Conservation (phyloP, 768 basidiomycete genomes). For the Mycena maculata region DNA sequence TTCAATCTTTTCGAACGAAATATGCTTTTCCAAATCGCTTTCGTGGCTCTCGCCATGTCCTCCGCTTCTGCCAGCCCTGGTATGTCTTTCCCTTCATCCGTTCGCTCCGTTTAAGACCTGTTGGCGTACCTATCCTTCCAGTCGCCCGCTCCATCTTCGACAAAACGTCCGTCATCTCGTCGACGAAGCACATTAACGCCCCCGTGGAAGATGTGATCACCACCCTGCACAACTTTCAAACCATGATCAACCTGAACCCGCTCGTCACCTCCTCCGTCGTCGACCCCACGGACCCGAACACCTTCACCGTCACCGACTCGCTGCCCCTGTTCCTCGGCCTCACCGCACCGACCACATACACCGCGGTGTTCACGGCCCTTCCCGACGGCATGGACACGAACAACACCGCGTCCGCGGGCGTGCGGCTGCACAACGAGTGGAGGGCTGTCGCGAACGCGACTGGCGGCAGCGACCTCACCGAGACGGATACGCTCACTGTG, state of each 20-base stretch:
- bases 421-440: slow-evolving; percentile 34
- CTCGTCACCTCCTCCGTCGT: slow-evolving; percentile 25
- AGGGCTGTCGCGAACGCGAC: slow-evolving; percentile 27
- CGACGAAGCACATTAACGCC: slow-evolving; percentile 34
- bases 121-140: neutral
- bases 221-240: slow-evolving; percentile 30
- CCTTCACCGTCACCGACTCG: slow-evolving; percentile 24
- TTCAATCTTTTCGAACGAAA: neutral
- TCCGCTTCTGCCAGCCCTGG: slow-evolving; percentile 20
- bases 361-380: slow-evolving; percentile 24
- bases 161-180: slow-evolving; percentile 27
- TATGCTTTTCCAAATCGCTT: slow-evolving; percentile 33
- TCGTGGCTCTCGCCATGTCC: slow-evolving; percentile 21
- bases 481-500: slow-evolving; percentile 34
- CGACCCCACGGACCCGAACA: slow-evolving; percentile 29
- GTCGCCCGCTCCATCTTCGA: slow-evolving; percentile 27
- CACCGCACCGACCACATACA: slow-evolving; percentile 29
- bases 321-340: slow-evolving; percentile 32
- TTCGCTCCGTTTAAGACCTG: neutral
- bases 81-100: neutral
- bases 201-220: slow-evolving; percentile 29
- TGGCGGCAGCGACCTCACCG: slow-evolving; percentile 33
- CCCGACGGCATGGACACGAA: slow-evolving; percentile 31
- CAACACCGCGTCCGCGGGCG: slow-evolving; percentile 30
- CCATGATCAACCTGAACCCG: slow-evolving; percentile 34